These are phyloP conservation scores for Ziziphus jujuba DNA, from an alignment of 306 rosid species.

Conservation along the genomic window DNA sequence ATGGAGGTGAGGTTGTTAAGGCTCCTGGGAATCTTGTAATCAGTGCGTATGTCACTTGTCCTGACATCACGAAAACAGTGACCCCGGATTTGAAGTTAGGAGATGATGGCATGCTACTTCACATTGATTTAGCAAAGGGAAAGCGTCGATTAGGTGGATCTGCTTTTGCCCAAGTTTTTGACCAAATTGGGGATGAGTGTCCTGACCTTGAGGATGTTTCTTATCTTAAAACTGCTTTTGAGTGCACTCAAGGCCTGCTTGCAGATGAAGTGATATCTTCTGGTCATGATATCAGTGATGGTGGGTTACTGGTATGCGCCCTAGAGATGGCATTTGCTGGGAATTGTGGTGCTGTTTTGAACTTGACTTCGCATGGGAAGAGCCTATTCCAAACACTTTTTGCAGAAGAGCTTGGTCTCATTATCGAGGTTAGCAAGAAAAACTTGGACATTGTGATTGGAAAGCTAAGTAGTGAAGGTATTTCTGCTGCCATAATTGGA, in stretches of 20 bases:
- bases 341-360: constrained; percentile 59
- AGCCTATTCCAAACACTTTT: constrained; percentile 69
- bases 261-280: constrained; percentile 72
- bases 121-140: constrained; percentile 76
- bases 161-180: constrained; percentile 84
- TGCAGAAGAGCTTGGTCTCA: constrained; percentile 84
- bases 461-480: constrained; percentile 46
- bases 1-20: constrained; percentile 77
- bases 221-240: constrained; percentile 76
- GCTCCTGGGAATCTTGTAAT: constrained; percentile 96
- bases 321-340: constrained; percentile 97
- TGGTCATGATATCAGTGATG: constrained; percentile 94
- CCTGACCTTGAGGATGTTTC: constrained; percentile 84
- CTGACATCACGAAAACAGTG: constrained; percentile 85
- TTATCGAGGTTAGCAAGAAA: constrained; percentile 71
- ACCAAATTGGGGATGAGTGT: constrained; percentile 72
- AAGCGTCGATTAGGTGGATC: constrained; percentile 82
- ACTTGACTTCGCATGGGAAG: constrained; percentile 55
- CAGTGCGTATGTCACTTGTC: constrained; percentile 87
- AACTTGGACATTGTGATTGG: constrained; percentile 49
- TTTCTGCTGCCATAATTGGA: constrained; percentile 62
- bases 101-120: constrained; percentile 76
- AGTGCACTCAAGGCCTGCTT: constrained; percentile 74
- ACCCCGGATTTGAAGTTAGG: constrained; percentile 84
- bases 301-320: constrained; percentile 75